Conservation (phyloP, 345 rosid genomes). For the Brassica cretica region DNA sequence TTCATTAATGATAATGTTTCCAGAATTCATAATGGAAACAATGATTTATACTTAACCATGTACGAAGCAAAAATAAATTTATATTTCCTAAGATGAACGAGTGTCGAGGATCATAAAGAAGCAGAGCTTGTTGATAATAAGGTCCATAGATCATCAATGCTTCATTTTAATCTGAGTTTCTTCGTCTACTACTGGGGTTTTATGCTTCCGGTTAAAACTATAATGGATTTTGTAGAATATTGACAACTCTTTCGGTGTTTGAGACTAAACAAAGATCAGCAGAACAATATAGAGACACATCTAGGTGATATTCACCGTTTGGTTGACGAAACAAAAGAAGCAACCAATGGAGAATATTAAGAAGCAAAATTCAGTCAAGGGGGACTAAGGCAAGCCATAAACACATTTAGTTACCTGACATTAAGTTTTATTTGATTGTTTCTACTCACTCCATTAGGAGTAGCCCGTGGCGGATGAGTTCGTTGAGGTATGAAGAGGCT, state of each 20-base stretch:
- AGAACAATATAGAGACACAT: constrained; percentile 1
- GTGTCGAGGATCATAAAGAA: too few relatives aligned
- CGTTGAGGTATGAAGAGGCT: constrained; percentile 56
- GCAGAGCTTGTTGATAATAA: too few relatives aligned
- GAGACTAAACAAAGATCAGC: constrained; percentile 5
- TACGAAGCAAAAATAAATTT: too few relatives aligned
- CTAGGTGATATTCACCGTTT: constrained; percentile 26
- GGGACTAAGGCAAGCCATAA: too few relatives aligned
- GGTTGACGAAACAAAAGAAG: not conserved
- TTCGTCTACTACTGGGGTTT: too few relatives aligned
- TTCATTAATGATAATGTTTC: too few relatives aligned
- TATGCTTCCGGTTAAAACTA: not conserved
- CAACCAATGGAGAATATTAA: not conserved
- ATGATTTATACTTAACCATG: not conserved
- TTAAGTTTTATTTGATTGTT: not conserved
- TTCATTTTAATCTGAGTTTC: too few relatives aligned
- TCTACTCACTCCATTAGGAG: constrained; percentile 63
- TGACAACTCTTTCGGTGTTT: not conserved
- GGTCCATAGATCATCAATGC: too few relatives aligned
- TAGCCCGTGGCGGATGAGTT: constrained; percentile 66
- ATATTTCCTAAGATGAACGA: too few relatives aligned
- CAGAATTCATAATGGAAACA: not conserved
- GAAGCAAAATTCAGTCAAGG: not conserved
- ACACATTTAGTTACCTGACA: not conserved
- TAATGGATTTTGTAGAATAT: not conserved